Evolutionary conservation across 257 asterid genomes (phyloP).

Genomic region (Fraxinus pennsylvanica): DNA sequence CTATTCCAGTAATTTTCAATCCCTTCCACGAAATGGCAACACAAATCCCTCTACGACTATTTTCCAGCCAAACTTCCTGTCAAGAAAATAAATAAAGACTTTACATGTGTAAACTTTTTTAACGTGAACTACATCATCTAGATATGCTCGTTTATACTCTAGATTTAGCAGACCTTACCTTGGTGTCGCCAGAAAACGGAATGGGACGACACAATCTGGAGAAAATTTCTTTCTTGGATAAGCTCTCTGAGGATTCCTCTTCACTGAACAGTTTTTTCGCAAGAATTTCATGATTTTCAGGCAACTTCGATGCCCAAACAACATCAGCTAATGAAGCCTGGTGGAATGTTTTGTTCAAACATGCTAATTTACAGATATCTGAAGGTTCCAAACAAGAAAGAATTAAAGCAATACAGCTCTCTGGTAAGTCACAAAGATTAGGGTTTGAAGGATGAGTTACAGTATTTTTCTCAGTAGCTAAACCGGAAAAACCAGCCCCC

Average conservation of each 20-base stretch:
- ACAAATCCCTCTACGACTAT: conserved; percentile 42
- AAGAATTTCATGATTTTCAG: conserved; percentile 45
- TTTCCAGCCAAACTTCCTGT: conserved; percentile 61
- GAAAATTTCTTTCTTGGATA: conserved; percentile 43
- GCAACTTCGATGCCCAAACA: conserved; percentile 55
- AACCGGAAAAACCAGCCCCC: conserved; percentile 1
- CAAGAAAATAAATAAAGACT: background rate
- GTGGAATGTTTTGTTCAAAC: conserved; percentile 37
- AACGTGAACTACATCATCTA: too few species aligned
- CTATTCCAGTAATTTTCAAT: conserved; percentile 54
- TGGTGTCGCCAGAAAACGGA: conserved; percentile 36
- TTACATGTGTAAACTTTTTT: background rate
- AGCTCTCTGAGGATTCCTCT: background rate
- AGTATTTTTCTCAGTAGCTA: background rate
- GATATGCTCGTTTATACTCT: too few species aligned
- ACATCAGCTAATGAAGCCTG: conserved; percentile 50
- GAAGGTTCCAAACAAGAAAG: conserved; percentile 36
- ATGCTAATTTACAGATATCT: conserved; percentile 43
- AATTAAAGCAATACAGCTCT: conserved; percentile 53
- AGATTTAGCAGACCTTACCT: conserved; percentile 30
- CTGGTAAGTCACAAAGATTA: conserved; percentile 52
- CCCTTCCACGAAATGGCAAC: conserved; percentile 63
- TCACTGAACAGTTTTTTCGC: conserved; percentile 19
- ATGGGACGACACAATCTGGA: conserved; percentile 36
- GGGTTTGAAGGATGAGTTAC: background rate